Conservation (phyloP, 148 eudicot species). For the Rhododendron ovatum region DNA sequence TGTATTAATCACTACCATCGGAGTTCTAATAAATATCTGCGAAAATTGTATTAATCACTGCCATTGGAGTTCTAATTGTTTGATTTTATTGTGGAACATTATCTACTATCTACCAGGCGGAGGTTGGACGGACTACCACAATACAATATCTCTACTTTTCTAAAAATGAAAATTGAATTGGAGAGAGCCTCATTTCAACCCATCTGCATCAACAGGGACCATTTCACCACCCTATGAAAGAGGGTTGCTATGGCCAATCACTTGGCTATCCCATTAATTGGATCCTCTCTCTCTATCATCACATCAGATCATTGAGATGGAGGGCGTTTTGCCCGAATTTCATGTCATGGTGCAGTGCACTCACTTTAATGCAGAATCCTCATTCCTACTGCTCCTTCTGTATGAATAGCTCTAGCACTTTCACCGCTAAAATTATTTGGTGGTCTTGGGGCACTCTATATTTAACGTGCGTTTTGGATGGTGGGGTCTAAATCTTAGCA, state of each 20-base stretch:
- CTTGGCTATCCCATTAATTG: background rate
- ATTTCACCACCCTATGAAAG: background rate
- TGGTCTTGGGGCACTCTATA: too few relatives aligned
- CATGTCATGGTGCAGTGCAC: background rate
- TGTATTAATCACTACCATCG: too few relatives aligned
- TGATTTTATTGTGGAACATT: too few relatives aligned
- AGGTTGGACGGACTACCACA: too few relatives aligned
- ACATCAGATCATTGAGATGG: background rate
- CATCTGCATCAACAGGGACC: background rate
- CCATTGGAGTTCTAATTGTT: too few relatives aligned
- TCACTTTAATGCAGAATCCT: background rate
- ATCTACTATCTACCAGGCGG: too few relatives aligned
- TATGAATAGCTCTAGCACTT: background rate
- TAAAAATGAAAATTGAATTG: too few relatives aligned
- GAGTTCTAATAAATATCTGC: too few relatives aligned
- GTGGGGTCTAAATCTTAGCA: background rate
- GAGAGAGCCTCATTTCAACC: background rate
- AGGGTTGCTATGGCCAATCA: background rate
- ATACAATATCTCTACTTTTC: too few relatives aligned
- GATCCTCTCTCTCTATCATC: background rate
- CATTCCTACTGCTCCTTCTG: conserved; percentile 2
- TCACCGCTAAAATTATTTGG: too few relatives aligned
- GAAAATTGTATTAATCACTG: too few relatives aligned
- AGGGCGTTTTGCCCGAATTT: background rate
- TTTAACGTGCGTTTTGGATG: background rate